phyloP scores from a whole-genome alignment of 2,329 filamentous ascomycete species.

The Coleophoma cylindrospora region DNA sequence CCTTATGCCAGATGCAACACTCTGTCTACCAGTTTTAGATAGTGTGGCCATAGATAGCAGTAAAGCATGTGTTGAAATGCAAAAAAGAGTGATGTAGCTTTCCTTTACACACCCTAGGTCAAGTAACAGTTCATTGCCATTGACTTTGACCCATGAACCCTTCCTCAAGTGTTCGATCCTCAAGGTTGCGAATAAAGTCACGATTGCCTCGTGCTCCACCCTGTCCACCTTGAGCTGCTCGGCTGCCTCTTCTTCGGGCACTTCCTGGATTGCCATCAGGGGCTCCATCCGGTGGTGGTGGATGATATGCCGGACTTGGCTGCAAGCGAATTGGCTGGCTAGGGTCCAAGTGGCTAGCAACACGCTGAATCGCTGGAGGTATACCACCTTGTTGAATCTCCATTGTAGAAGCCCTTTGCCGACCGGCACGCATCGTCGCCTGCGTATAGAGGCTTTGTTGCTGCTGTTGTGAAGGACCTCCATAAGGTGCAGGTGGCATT shows the following conservation, averaged over 20 bases:
- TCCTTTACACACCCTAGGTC: background rate
- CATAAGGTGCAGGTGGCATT: slow-evolving; percentile 62
- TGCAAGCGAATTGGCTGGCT: slow-evolving; percentile 91
- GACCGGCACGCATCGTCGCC: slow-evolving; percentile 69
- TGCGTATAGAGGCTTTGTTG: slow-evolving; percentile 68
- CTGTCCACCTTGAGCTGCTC: slow-evolving; percentile 55
- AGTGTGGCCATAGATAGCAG: slow-evolving; percentile 1
- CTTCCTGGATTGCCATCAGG: slow-evolving; percentile 53
- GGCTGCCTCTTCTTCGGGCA: slow-evolving; percentile 71
- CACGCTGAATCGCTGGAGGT: slow-evolving; percentile 85
- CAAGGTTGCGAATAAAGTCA: slow-evolving; percentile 91
- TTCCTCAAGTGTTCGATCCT: slow-evolving; percentile 91
- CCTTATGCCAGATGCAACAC: no score
- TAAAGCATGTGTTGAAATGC: slow-evolving; percentile 6
- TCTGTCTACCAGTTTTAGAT: background rate
- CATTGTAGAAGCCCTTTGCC: slow-evolving; percentile 93
- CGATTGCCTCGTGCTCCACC: slow-evolving; percentile 55
- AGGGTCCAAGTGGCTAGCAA: slow-evolving; percentile 92
- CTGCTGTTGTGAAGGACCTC: slow-evolving; percentile 38
- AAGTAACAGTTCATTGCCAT: slow-evolving; percentile 55
- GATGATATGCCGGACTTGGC: slow-evolving; percentile 95
- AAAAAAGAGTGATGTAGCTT: slow-evolving; percentile 5
- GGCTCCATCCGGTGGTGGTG: slow-evolving; percentile 81
- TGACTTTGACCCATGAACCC: slow-evolving; percentile 70
- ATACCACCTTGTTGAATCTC: slow-evolving; percentile 92